These are phyloP conservation scores for Acanthamoeba divionensis DNA, from an alignment of 208 protist species.

Conservation along the genomic window DNA sequence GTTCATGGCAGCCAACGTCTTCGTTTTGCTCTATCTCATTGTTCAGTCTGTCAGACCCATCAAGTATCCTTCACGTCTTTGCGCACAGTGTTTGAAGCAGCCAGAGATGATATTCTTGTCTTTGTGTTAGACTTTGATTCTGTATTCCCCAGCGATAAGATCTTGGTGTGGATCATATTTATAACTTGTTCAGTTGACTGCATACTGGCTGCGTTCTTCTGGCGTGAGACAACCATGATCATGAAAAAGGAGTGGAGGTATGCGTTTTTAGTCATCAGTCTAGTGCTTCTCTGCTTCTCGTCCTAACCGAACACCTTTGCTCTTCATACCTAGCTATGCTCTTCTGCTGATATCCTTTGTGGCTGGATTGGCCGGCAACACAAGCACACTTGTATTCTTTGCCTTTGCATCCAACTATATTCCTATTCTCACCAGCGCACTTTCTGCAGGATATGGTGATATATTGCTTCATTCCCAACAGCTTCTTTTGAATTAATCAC, in stretches of 20 bases:
- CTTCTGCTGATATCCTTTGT: background rate
- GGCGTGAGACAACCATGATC: background rate
- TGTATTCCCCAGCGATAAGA: background rate
- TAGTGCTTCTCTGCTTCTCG: background rate
- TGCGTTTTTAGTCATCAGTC: too few relatives aligned
- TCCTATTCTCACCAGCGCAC: background rate
- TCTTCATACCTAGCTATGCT: background rate
- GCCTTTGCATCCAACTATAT: slow-evolving; percentile 16
- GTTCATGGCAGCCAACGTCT: slow-evolving; percentile 15
- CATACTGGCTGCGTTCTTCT: background rate
- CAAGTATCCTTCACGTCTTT: background rate
- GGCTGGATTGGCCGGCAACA: background rate
- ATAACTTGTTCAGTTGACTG: background rate
- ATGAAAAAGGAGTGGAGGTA: background rate
- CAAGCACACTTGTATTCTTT: background rate
- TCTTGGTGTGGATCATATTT: background rate
- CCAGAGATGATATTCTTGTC: too few relatives aligned
- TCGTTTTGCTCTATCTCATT: background rate
- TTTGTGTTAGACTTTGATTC: too few relatives aligned
- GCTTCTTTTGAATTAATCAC: too few relatives aligned
- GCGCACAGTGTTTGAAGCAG: too few relatives aligned
- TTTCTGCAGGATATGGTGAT: background rate
- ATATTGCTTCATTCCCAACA: too few relatives aligned
- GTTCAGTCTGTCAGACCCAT: background rate
- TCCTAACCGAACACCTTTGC: background rate